Percentiles rank a stretch among this genome's conserved stretches.
phyloP scores from a whole-genome alignment of 768 basidiomycete species.

The Kwoniella heveanensis region DNA sequence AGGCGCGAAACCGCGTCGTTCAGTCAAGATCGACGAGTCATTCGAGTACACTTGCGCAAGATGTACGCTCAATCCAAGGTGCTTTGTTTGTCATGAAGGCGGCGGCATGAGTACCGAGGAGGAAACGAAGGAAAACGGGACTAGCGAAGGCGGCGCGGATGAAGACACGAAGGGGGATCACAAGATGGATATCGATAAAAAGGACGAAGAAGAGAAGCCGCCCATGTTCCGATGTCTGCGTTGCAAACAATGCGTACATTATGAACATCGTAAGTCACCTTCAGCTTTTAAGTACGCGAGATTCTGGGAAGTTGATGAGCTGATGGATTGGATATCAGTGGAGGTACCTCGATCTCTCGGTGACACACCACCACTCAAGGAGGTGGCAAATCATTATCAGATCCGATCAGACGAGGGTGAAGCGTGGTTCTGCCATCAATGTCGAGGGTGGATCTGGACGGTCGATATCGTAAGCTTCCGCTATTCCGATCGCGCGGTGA shows the following conservation, averaged over 20 bases:
- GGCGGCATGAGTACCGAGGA: neutral
- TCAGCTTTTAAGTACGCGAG: no score
- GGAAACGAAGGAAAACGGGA: neutral
- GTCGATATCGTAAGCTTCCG: constrained; percentile 62
- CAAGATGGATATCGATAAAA: constrained; percentile 56
- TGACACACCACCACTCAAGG: constrained; percentile 59
- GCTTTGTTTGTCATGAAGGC: constrained; percentile 40
- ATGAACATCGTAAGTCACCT: constrained; percentile 62
- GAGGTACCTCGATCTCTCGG: constrained; percentile 59
- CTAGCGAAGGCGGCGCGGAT: neutral
- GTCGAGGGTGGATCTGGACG: constrained; percentile 68
- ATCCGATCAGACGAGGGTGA: constrained; percentile 2
- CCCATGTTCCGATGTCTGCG: constrained; percentile 77
- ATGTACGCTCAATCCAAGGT: constrained; percentile 28
- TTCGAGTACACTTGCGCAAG: constrained; percentile 32
- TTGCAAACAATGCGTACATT: constrained; percentile 83
- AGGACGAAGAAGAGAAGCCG: constrained; percentile 10
- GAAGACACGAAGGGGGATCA: constrained; percentile 54
- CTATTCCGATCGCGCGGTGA: neutral
- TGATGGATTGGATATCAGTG: constrained; percentile 32
- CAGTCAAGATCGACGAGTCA: constrained; percentile 37
- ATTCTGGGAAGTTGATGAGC: neutral
- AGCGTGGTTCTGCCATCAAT: constrained; percentile 68
- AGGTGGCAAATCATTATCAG: constrained; percentile 46
- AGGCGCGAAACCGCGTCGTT: constrained; percentile 30